These are phyloP conservation scores for Paecilomyces niveus DNA, from an alignment of 2,329 filamentous ascomycete genomes.

Conservation along the genomic window DNA sequence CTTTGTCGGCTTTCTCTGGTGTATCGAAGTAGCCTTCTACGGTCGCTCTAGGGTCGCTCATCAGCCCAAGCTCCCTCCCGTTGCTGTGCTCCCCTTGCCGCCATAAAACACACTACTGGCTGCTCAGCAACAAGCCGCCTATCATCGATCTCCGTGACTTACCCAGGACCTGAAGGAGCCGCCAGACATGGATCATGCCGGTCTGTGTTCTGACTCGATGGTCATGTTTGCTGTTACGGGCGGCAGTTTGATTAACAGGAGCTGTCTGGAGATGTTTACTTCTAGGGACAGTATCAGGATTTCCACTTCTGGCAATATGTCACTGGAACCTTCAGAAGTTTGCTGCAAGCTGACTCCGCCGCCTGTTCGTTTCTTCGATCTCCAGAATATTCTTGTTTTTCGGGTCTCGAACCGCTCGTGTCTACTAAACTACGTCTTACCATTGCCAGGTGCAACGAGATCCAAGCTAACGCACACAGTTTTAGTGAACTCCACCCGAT, in stretches of 20 bases:
- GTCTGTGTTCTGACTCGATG: conserved; percentile 6
- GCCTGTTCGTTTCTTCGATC: not conserved
- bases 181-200: conserved; percentile 14
- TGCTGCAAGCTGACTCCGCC: not conserved
- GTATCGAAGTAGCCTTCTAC: not conserved
- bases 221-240: not conserved
- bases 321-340: not conserved
- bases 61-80: conserved; percentile 6
- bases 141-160: conserved; percentile 14
- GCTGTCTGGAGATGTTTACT: not conserved
- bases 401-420: not conserved
- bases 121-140: conserved; percentile 26
- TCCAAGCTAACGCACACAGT: not conserved
- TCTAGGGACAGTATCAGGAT: not conserved
- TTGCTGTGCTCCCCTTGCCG: conserved; percentile 35
- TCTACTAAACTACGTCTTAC: not conserved
- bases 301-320: not conserved
- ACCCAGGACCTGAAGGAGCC: conserved; percentile 10
- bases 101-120: conserved; percentile 21
- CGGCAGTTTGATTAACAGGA: not conserved
- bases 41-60: not conserved
- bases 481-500: not conserved
- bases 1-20: not conserved
- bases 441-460: not conserved
- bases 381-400: not conserved